Conservation (phyloP, 2,329 filamentous ascomycete genomes). For the Pseudogymnoascus sp. region DNA sequence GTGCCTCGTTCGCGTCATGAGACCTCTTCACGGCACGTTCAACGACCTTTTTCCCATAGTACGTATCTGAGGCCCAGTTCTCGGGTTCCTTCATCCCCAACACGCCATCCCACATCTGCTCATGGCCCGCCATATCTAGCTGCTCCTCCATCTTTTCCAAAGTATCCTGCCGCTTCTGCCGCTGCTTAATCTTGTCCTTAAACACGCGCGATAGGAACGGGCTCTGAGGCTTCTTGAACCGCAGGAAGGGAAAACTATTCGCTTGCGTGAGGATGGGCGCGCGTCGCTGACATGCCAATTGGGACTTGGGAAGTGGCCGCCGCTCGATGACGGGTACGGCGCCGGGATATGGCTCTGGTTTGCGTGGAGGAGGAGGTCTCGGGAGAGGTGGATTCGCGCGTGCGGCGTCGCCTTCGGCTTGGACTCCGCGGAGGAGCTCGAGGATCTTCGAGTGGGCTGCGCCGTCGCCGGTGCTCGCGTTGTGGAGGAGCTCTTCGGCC, state of each 20-base stretch:
- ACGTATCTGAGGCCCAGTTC: slow-evolving; percentile 2
- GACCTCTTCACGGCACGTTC: slow-evolving; percentile 17
- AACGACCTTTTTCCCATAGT: slow-evolving; percentile 2
- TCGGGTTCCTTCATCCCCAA: slow-evolving; percentile 8
- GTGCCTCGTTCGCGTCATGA: slow-evolving; percentile 20
- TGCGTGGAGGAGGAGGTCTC: slow-evolving; percentile 13
- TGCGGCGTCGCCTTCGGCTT: slow-evolving; percentile 3
- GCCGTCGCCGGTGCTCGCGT: slow-evolving; percentile 19
- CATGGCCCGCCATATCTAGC: slow-evolving; percentile 30
- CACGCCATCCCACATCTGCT: slow-evolving; percentile 40
- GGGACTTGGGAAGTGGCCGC: slow-evolving; percentile 40
- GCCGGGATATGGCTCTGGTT: slow-evolving; percentile 23
- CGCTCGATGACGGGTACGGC: slow-evolving; percentile 40
- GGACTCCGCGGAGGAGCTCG: slow-evolving; percentile 1
- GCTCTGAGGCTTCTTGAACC: slow-evolving; percentile 58
- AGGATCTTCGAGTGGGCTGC: slow-evolving; percentile 19
- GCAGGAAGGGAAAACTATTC: slow-evolving; percentile 56
- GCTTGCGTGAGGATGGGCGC: slow-evolving; percentile 49
- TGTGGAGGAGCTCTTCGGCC: slow-evolving; percentile 24
- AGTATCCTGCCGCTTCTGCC: slow-evolving; percentile 34
- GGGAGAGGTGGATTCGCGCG: slow-evolving; percentile 30
- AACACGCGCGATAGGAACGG: slow-evolving; percentile 49
- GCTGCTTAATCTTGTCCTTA: slow-evolving; percentile 39
- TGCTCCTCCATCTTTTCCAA: slow-evolving; percentile 31
- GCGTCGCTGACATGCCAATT: slow-evolving; percentile 44